Evolutionary conservation across 306 rosid genomes (phyloP), one percentile per base, ranked within the genome.

Genomic region (Lithocarpus polystachyus): DNA sequence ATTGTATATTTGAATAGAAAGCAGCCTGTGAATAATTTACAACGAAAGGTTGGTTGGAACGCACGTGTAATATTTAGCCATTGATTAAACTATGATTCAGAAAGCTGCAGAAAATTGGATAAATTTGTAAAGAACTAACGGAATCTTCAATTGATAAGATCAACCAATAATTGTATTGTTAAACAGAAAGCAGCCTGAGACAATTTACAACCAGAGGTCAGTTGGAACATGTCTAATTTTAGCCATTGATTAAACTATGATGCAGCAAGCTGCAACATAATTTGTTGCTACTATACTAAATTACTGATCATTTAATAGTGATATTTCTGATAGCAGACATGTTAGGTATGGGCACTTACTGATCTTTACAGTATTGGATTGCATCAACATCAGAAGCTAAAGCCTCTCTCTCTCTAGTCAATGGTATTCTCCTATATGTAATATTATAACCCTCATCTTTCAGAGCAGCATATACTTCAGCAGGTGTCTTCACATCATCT

Each of bases 401-500:
- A 77, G 97, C 93, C 79, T 90, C 97, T 79, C 93, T 87, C 70
- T 90, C 97, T 77, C 93, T 88, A 51, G 97, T 91, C 77, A 93
- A 88, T 69, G 97, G 98, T 77, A 90, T 88, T 81, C 98, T 91
- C 80, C 77, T 76, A 82, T 86, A 90, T 64, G 78, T 81, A 82
- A 90, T 86, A 81, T 90, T 85, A 81, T 86, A 89, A 68, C 93
- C 92, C 68, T 87, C 90, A 26, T 81, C 91, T 80, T 86, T 90
- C 75, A 93, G 77, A 73, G 86, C 65, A 48, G 93, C 87, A 84
- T 90, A 91, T 57, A 89, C 98, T 86, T 93, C 98, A 29, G 91
- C 89, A 28, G 98, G 94, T 24, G 98, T 91, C 87, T 87, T 89
- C 75, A 93, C 97, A 83, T 90, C 91, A 87, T 91, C 93, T 53